Evolutionary conservation across 805 yeast genomes (phyloP).

Genomic region (Candida andamanensis): DNA sequence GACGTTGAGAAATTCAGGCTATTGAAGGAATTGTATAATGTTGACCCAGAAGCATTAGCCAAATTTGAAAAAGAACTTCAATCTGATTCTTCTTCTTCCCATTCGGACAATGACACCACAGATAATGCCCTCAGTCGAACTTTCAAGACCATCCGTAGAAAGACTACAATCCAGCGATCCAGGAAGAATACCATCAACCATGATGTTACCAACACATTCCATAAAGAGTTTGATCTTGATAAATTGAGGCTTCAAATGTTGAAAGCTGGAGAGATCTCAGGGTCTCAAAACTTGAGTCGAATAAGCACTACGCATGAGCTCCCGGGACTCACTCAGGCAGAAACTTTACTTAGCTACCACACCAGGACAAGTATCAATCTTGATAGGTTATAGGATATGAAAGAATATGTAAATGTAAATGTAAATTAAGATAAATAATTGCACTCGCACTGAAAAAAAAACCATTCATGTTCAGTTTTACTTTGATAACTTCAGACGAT

Average conservation of each 20-base stretch:
- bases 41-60: constrained; percentile 30
- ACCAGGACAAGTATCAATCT: constrained; percentile 35
- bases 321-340: constrained; percentile 48
- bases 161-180: constrained; percentile 22
- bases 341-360: constrained; percentile 40
- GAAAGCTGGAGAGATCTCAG: constrained; percentile 29
- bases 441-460: no score
- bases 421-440: constrained; percentile 2
- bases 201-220: constrained; percentile 22
- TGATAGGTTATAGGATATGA: no score
- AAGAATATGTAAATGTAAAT: background rate
- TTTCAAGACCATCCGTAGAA: constrained; percentile 29
- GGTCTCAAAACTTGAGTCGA: constrained; percentile 25
- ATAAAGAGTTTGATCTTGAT: constrained; percentile 28
- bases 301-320: constrained; percentile 42
- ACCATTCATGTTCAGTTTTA: constrained; percentile 34
- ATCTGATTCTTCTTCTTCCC: constrained; percentile 1
- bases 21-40: constrained; percentile 26
- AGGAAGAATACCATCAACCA: constrained; percentile 17
- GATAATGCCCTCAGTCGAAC: constrained; percentile 21
- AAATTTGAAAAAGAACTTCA: constrained; percentile 25
- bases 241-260: constrained; percentile 37
- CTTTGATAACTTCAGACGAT: constrained; percentile 26
- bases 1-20: constrained; percentile 37
- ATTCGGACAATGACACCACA: constrained; percentile 3